These are phyloP conservation scores for Neopestalotiopsis rosae DNA, from an alignment of 2,329 filamentous ascomycete genomes.

Conservation along the genomic window DNA sequence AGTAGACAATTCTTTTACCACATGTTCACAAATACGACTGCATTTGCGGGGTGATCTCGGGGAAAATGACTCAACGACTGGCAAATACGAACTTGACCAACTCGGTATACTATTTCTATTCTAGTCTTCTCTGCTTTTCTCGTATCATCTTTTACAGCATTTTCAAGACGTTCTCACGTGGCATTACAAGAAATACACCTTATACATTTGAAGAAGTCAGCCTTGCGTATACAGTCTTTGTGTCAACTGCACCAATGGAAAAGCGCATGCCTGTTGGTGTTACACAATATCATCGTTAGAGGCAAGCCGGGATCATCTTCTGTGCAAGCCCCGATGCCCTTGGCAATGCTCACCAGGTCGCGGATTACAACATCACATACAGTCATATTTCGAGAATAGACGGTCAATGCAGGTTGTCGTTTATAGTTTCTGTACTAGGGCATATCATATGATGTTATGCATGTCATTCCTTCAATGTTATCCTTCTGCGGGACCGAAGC, in stretches of 20 bases:
- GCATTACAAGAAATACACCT: neutral
- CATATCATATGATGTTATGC: neutral
- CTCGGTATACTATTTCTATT: neutral
- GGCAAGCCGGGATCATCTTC: no score
- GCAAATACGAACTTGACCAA: neutral
- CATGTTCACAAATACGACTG: neutral
- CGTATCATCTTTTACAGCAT: neutral
- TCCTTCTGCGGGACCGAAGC: neutral
- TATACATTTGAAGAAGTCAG: neutral
- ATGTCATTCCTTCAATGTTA: neutral
- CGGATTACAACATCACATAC: no score
- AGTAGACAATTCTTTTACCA: neutral
- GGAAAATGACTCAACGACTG: neutral
- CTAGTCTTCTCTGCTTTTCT: neutral
- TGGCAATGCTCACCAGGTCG: no score
- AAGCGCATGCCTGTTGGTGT: neutral
- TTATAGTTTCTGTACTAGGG: neutral
- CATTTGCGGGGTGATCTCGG: neutral
- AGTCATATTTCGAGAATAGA: no score
- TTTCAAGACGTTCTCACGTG: neutral
- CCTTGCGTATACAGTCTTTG: neutral
- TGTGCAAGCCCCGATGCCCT: no score
- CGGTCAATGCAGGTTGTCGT: neutral
- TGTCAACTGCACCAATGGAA: neutral
- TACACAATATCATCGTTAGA: neutral